Conservation (phyloP, 2,329 filamentous ascomycete species). For the Aspergillus brasiliensis region DNA sequence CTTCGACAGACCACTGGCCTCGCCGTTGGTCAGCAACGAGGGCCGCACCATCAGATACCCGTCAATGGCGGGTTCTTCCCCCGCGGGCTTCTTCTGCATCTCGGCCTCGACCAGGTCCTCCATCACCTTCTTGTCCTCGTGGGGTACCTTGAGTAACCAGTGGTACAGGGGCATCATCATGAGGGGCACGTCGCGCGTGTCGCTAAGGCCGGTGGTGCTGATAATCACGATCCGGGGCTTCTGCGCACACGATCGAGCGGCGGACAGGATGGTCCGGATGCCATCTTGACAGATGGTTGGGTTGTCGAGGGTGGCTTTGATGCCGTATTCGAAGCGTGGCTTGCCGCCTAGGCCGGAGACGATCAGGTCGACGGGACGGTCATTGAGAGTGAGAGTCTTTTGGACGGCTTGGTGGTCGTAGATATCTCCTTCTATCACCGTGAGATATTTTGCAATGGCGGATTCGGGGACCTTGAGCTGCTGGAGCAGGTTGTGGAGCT, state of each 20-base stretch:
- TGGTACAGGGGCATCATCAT: constrained; percentile 37
- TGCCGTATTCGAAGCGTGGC: constrained; percentile 29
- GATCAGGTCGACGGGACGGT: constrained; percentile 44
- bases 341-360: constrained; percentile 51
- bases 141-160: constrained; percentile 31
- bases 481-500: constrained; percentile 49
- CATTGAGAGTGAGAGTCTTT: constrained; percentile 30
- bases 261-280: constrained; percentile 30
- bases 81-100: constrained; percentile 16
- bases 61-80: constrained; percentile 18
- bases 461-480: constrained; percentile 42
- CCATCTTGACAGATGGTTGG: constrained; percentile 37
- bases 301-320: constrained; percentile 35
- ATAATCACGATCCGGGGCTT: constrained; percentile 33
- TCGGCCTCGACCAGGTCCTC: constrained; percentile 30
- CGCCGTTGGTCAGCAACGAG: constrained; percentile 37
- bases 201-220: constrained; percentile 37
- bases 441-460: constrained; percentile 44
- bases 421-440: constrained; percentile 52
- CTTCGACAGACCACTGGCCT: constrained; percentile 20
- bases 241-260: constrained; percentile 10
- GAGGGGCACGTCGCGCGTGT: constrained; percentile 35
- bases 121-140: constrained; percentile 43
- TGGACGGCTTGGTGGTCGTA: constrained; percentile 47
- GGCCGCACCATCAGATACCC: constrained; percentile 34